Evolutionary conservation across 345 rosid species (phyloP).

Genomic region (Pseudoturritis turrita): DNA sequence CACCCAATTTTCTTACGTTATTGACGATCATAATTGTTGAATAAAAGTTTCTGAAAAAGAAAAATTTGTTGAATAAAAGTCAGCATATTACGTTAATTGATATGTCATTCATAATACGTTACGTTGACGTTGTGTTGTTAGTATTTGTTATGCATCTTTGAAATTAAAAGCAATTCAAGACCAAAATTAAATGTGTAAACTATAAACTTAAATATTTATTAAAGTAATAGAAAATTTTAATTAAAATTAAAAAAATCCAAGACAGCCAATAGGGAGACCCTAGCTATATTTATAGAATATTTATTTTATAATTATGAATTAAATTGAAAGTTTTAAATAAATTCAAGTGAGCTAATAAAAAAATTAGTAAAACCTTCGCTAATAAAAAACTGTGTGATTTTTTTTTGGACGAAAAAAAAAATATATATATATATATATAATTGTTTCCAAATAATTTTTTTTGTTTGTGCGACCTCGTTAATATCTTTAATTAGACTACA

Average conservation of each 20-base stretch:
- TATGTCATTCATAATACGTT: neutral
- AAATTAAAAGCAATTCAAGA: neutral
- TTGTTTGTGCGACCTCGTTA: neutral
- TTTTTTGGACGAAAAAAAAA: too few species aligned
- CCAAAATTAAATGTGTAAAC: neutral
- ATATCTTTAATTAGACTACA: neutral
- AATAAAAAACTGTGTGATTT: too few species aligned
- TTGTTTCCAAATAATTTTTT: neutral
- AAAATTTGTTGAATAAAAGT: neutral
- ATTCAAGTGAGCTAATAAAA: neutral
- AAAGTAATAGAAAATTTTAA: too few species aligned
- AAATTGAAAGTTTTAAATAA: neutral
- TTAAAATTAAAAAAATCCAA: neutral
- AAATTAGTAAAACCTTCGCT: neutral
- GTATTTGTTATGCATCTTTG: neutral
- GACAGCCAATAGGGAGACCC: neutral
- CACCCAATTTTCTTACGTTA: neutral
- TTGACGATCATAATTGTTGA: neutral
- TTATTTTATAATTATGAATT: neutral
- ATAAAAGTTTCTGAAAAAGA: too few species aligned
- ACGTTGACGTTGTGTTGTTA: neutral
- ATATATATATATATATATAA: too few species aligned
- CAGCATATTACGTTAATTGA: neutral
- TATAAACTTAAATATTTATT: too few species aligned
- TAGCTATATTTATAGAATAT: neutral